phyloP scores from a whole-genome alignment of 345 rosid genomes.

The Gossypioides kirkii region DNA sequence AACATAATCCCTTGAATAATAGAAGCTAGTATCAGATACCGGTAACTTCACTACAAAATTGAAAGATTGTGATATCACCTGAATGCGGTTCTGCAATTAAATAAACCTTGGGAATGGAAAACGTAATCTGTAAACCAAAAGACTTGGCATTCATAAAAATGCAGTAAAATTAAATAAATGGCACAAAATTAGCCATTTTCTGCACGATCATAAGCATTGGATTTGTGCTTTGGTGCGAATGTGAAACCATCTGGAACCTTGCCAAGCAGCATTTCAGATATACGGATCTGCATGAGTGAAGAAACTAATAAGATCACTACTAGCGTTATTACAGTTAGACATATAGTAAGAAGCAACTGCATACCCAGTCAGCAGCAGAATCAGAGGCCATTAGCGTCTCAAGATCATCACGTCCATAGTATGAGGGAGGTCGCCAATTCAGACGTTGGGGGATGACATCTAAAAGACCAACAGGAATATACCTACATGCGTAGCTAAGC shows the following conservation, averaged over 20 bases:
- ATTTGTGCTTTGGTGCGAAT: slow-evolving; percentile 93
- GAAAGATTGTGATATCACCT: neutral
- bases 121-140: neutral
- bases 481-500: slow-evolving; percentile 84
- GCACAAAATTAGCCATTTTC: slow-evolving; percentile 63
- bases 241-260: slow-evolving; percentile 86
- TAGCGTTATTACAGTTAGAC: neutral
- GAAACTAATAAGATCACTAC: neutral
- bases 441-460: slow-evolving; percentile 75
- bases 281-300: slow-evolving; percentile 48
- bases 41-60: neutral
- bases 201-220: slow-evolving; percentile 80
- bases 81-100: neutral
- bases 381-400: slow-evolving; percentile 93
- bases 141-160: too few species aligned
- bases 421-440: slow-evolving; percentile 95
- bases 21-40: neutral
- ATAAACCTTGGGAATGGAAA: neutral
- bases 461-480: slow-evolving; percentile 80
- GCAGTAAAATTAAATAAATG: neutral
- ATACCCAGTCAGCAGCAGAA: slow-evolving; percentile 96
- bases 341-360: neutral
- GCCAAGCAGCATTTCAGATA: slow-evolving; percentile 91
- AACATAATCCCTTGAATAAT: neutral
- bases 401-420: slow-evolving; percentile 89